Base-by-base conservation (phyloP, 768 basidiomycete genomes). In the Kwoniella europaea region DNA sequence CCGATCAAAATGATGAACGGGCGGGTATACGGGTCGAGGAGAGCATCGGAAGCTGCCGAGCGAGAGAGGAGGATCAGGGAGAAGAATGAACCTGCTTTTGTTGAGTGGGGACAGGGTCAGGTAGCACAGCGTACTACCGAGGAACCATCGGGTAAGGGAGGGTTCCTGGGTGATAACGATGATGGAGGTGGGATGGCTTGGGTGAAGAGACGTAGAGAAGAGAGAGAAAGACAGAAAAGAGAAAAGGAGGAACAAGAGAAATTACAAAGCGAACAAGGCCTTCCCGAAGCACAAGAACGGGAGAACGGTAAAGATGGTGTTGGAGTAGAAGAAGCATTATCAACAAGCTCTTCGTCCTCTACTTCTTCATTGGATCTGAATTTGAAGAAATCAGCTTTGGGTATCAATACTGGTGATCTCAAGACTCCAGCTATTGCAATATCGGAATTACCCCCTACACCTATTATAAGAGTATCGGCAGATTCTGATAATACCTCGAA, bases 121-220 rank as follows among this genome's bases (percentile, higher is more conserved):
- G 92, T 91, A 4, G 62, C 63, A 22, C 20, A 24, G 24, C 50
- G 22, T 10, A 35, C 54, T 3, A 29, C 46, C n/a, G 22, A 35
- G 9, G 65, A 59, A 56, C 4, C 68, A 91, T 91, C 42, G 91
- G 91, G 2, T 29, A 68, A 52, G 3, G 24, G 52, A 88, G 87
- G 61, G 63, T 79, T 72, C 55, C 84, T 76, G 42, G 87, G 84
- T 1, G 90, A 91, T 20, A 88, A 88, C 0, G 91, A 93, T 69
- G 93, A 94, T 74, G 92, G 92, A 1, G 91, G 90, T 82, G 93
- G 93, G 10, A 90, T 94, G 89, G 89, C 87, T 0, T 95, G 93
- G 93, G 87, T 94, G 27, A 88, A 86, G 84, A 85, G 82, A 71
- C 82, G 93, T 53, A 85, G 88, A 74, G 89, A 89, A 78, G 84